phyloP scores from a whole-genome alignment of 345 rosid species.

The Tarenaya hassleriana region DNA sequence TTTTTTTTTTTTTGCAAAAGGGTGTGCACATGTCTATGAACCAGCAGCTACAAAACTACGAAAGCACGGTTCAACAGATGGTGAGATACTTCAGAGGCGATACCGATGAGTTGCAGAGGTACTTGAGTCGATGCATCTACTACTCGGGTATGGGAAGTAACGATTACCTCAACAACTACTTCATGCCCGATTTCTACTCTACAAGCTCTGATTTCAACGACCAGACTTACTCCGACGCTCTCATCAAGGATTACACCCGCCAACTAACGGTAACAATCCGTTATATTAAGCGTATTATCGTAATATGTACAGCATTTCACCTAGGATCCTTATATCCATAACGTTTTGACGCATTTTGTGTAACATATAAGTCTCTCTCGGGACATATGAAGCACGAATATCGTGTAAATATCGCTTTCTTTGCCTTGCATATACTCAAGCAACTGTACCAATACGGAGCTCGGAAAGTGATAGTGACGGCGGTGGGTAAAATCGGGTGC shows the following conservation, averaged over 20 bases:
- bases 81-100: constrained; percentile 64
- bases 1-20: constrained; percentile 25
- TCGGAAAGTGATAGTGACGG: constrained; percentile 65
- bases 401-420: background rate
- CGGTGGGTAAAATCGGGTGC: constrained; percentile 82
- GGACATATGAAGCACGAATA: too few relatives aligned
- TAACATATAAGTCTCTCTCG: background rate
- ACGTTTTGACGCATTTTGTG: too few relatives aligned
- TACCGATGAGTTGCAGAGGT: constrained; percentile 34
- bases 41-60: constrained; percentile 49
- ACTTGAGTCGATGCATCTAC: constrained; percentile 61
- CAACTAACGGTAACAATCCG: constrained; percentile 47
- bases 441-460: constrained; percentile 61
- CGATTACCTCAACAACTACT: constrained; percentile 85
- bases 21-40: constrained; percentile 77
- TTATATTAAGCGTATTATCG: too few relatives aligned
- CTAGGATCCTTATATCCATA: too few relatives aligned
- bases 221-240: constrained; percentile 50
- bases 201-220: constrained; percentile 48
- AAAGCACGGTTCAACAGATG: constrained; percentile 41
- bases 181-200: constrained; percentile 69
- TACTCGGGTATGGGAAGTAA: constrained; percentile 85
- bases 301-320: too few relatives aligned
- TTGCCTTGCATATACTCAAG: constrained; percentile 27
- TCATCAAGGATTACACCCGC: constrained; percentile 63